Evolutionary conservation across 768 basidiomycete species (phyloP).

Genomic region (Mycena capillaripes): DNA sequence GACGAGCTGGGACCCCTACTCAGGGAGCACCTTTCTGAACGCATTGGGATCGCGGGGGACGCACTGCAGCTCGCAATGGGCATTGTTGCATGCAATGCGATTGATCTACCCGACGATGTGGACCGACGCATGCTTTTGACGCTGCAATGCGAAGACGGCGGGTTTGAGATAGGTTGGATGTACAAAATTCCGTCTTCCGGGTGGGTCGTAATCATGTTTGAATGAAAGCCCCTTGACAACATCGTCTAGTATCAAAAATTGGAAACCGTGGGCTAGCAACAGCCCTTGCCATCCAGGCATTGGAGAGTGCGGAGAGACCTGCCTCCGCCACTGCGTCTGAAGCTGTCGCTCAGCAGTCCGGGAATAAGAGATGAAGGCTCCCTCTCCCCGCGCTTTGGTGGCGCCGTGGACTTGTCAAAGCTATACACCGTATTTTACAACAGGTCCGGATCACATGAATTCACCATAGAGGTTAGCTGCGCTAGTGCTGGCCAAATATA

Average conservation of each 20-base stretch:
- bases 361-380: no score
- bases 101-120: slow-evolving; percentile 56
- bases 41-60: slow-evolving; percentile 64
- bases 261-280: not conserved
- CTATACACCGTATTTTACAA: no score
- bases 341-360: no score
- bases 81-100: slow-evolving; percentile 57
- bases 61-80: slow-evolving; percentile 71
- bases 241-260: not conserved
- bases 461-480: no score
- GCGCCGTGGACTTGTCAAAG: no score
- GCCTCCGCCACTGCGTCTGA: no score
- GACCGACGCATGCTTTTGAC: slow-evolving; percentile 62
- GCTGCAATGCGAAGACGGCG: slow-evolving; percentile 67
- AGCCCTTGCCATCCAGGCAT: not conserved
- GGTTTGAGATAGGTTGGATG: slow-evolving; percentile 53
- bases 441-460: no score
- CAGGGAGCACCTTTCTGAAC: slow-evolving; percentile 61
- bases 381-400: no score
- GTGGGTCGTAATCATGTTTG: no score
- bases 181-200: not conserved
- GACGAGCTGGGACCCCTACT: slow-evolving; percentile 55
- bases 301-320: not conserved
- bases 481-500: no score
- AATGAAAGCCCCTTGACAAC: not conserved